These are phyloP conservation scores for Gloeophyllum trabeum DNA, from an alignment of 768 basidiomycete genomes.

Conservation along the genomic window DNA sequence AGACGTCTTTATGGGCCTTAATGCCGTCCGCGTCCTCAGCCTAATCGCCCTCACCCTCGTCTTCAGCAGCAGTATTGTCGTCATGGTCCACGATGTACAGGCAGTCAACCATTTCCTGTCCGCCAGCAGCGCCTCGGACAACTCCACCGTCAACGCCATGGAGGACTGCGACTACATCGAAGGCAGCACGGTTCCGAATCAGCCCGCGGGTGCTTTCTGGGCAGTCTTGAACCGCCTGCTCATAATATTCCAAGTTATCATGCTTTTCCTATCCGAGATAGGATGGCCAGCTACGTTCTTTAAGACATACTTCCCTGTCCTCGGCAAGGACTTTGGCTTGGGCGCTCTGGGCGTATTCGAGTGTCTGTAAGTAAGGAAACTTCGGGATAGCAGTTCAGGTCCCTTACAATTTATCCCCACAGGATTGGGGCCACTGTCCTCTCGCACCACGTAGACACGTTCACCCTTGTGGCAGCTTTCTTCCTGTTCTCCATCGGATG, in stretches of 20 bases:
- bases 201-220: slow-evolving; percentile 88
- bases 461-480: slow-evolving; percentile 79
- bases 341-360: slow-evolving; percentile 85
- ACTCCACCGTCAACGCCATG: slow-evolving; percentile 24
- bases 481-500: slow-evolving; percentile 78
- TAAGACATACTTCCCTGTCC: slow-evolving; percentile 74
- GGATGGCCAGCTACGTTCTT: slow-evolving; percentile 71
- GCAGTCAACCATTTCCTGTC: slow-evolving; percentile 59
- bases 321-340: slow-evolving; percentile 76
- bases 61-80: slow-evolving; percentile 69
- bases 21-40: slow-evolving; percentile 66
- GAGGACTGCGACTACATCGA: slow-evolving; percentile 69
- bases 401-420: too few species aligned
- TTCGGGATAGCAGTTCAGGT: too few species aligned
- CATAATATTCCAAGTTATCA: slow-evolving; percentile 75
- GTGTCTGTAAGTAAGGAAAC: slow-evolving; percentile 66
- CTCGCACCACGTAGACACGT: slow-evolving; percentile 67
- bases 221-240: slow-evolving; percentile 80
- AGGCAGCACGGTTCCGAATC: slow-evolving; percentile 77
- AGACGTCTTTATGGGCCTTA: slow-evolving; percentile 70
- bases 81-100: slow-evolving; percentile 60
- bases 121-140: slow-evolving; percentile 16
- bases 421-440: slow-evolving; percentile 64
- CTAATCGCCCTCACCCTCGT: slow-evolving; percentile 72
- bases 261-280: slow-evolving; percentile 75